Conservation (phyloP, 495 filamentous ascomycete species). For the Podospora appendiculata region DNA sequence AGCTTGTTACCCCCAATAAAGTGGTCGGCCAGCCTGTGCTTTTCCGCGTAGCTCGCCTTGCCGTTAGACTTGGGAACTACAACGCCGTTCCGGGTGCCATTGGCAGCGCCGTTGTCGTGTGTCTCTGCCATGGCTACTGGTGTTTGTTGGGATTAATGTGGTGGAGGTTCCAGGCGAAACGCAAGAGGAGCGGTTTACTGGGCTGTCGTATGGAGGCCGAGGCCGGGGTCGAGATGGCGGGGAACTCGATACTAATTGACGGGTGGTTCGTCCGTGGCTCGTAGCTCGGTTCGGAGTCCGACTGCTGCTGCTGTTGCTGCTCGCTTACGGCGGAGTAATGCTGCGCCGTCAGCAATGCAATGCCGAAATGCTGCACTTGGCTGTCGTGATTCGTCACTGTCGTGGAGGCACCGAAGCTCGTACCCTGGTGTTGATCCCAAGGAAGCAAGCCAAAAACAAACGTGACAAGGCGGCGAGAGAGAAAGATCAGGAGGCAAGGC, state of each 20-base stretch:
- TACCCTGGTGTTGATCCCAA: neutral
- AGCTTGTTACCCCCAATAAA: conserved; percentile 94
- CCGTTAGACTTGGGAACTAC: conserved; percentile 41
- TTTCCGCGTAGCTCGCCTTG: conserved; percentile 57
- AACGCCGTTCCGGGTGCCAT: conserved; percentile 20
- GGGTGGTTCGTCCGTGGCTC: neutral
- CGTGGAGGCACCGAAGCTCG: neutral
- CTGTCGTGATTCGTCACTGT: neutral
- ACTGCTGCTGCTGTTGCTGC: neutral
- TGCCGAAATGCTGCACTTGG: neutral
- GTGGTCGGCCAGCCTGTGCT: conserved; percentile 75
- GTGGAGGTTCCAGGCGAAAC: neutral
- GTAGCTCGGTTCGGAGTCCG: conserved; percentile 4
- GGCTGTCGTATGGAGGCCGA: neutral
- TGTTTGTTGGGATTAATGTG: neutral
- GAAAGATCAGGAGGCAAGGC: neutral
- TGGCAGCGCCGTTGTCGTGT: conserved; percentile 42
- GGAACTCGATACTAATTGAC: neutral
- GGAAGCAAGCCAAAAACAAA: neutral
- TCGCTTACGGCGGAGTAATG: neutral
- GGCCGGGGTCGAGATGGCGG: neutral
- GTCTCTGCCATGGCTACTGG: conserved; percentile 31
- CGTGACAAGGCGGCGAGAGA: neutral
- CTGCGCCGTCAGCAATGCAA: neutral
- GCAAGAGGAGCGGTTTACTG: conserved; percentile 3